Evolutionary conservation across 1,139 yeast genomes (phyloP), one percentile per base, ranked within the genome.

Genomic region (Nadsonia commutata): DNA sequence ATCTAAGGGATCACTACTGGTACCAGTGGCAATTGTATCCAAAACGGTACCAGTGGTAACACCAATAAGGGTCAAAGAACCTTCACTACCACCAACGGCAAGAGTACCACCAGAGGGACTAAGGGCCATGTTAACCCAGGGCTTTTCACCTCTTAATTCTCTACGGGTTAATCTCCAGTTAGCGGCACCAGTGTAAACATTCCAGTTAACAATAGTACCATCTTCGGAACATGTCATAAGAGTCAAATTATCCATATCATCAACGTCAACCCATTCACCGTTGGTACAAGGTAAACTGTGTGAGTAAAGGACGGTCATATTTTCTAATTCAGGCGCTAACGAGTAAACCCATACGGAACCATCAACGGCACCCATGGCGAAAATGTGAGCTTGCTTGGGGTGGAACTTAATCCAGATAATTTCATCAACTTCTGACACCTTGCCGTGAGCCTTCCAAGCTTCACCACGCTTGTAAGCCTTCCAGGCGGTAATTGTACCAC

Each of bases 281-380:
- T 71, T 75, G 40, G 85, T 78, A 58, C 90, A 80, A 51, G 85
- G 93, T 51, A 73, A 66, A 48, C 82, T 78, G 64, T 84, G 96
- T 31, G 79, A 75, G 57, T 76, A 80, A 21, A 94, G 90, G 39
- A 86, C 76, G 74, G 86, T 79, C 40, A 85, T 64, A 58, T 80
- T 84, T 44, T 72, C 72, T 41, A 70, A 62, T 16, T 61, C 57
- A 38, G 74, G 74, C 51, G 76, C 80, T 40, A 86, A 71, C 55
- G 80, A 82, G 59, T 85, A 90, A 27, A 82, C 86, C 95, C 96
- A 90, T 13, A 88, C 94, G 0, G 95, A 80, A 1, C 98, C 97
- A 60, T 88, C 96, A 9, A 70, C 68, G 36, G 88, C 90, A 48
- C 98, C 97, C 57, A 85, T 84, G n/a, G 97, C 96, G 66, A 90